These are phyloP conservation scores for Daldinia vernicosa DNA, from an alignment of 495 filamentous ascomycete genomes.

Conservation along the genomic window DNA sequence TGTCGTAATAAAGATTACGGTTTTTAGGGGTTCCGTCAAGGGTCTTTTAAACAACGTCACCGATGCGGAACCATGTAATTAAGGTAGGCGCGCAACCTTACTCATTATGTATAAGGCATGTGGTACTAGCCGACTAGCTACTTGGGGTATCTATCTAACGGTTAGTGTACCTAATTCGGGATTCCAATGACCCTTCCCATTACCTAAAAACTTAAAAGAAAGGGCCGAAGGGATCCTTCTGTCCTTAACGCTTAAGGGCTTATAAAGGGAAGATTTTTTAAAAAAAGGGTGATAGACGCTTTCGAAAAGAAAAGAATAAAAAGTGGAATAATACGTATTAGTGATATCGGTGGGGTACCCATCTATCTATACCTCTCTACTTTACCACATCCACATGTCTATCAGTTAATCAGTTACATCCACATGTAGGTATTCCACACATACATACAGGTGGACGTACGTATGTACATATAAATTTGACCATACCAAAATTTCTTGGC, in stretches of 20 bases:
- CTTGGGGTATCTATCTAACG: slow-evolving; percentile 22
- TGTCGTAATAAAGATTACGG: slow-evolving; percentile 22
- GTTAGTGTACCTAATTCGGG: slow-evolving; percentile 1
- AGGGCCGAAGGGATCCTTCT: neutral
- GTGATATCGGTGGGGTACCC: slow-evolving; percentile 27
- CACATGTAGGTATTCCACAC: neutral
- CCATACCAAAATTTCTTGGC: slow-evolving; percentile 21
- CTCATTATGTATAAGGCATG: neutral
- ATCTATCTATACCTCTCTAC: no score
- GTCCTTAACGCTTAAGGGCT: neutral
- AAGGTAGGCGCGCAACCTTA: slow-evolving; percentile 5
- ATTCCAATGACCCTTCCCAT: neutral
- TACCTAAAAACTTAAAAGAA: neutral
- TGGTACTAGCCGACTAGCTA: neutral
- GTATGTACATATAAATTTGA: no score
- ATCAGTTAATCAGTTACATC: no score
- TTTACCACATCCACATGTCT: no score
- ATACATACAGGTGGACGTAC: slow-evolving; percentile 5
- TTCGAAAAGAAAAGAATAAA: neutral
- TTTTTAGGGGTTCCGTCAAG: slow-evolving; percentile 37
- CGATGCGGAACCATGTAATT: slow-evolving; percentile 22
- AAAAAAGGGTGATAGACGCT: neutral
- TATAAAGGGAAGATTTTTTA: slow-evolving; percentile 14
- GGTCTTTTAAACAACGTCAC: slow-evolving; percentile 39
- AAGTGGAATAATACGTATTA: slow-evolving; percentile 18